Evolutionary conservation across 2,329 filamentous ascomycete species (phyloP).

Genomic region (Metarhizium anisopliae): DNA sequence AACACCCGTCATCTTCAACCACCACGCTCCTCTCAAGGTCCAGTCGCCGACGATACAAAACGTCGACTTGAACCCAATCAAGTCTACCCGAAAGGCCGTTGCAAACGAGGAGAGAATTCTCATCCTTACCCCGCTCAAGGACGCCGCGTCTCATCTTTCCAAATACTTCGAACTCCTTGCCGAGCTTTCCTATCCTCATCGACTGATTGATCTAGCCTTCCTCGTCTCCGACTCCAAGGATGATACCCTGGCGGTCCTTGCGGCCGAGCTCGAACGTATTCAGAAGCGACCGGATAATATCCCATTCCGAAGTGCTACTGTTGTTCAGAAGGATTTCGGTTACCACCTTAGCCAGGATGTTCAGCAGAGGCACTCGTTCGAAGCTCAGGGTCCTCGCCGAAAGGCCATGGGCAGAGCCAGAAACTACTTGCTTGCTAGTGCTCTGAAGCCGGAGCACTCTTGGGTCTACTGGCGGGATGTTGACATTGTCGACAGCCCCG

Average conservation of each 20-base stretch:
- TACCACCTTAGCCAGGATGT: constrained; percentile 68
- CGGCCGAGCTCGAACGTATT: constrained; percentile 77
- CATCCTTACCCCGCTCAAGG: constrained; percentile 85
- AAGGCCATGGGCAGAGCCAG: constrained; percentile 85
- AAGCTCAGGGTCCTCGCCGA: constrained; percentile 78
- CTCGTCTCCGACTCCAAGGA: constrained; percentile 87
- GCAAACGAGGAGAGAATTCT: constrained; percentile 80
- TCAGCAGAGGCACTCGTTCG: constrained; percentile 74
- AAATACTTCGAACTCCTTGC: constrained; percentile 92
- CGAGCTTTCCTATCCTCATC: constrained; percentile 86
- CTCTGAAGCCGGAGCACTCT: constrained; percentile 86
- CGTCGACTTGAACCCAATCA: constrained; percentile 77
- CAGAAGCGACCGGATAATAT: constrained; percentile 73
- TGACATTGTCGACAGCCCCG: constrained; percentile 86
- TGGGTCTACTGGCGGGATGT: constrained; percentile 99
- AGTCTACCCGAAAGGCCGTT: constrained; percentile 69
- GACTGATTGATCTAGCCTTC: constrained; percentile 91
- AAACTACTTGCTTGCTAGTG: constrained; percentile 80
- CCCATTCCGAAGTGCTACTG: constrained; percentile 74
- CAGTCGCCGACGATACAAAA: constrained; percentile 71
- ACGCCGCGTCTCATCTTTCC: constrained; percentile 71
- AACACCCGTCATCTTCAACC: constrained; percentile 94
- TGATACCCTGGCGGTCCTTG: constrained; percentile 80
- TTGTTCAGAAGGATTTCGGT: constrained; percentile 89
- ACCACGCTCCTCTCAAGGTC: constrained; percentile 78